Evolutionary conservation across 768 basidiomycete genomes (phyloP), one percentile per base, ranked within the genome.

Genomic region (Phanerochaete sordida): DNA sequence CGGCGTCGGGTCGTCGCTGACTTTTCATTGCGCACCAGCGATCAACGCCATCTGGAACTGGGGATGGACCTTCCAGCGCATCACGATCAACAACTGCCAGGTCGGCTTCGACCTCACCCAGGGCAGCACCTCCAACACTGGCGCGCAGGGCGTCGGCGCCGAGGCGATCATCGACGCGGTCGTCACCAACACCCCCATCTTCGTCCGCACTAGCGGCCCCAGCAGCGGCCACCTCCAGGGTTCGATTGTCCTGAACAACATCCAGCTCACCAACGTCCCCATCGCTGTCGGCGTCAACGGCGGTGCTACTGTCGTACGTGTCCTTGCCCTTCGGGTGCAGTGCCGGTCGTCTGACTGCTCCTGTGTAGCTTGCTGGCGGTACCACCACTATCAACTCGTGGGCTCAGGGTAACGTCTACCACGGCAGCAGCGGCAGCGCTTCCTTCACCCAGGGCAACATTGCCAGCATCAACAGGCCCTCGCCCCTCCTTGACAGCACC

Each of bases 351-450:
- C 19, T 55, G 15, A 21, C 15, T 55, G 13, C 15, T 28, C 16
- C n/a, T 51, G 9, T 27, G 4, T 30, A 65, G 64, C 80, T 90
- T 21, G 56, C 56, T 6, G 67, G 67, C 15, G 85, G 85, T 39
- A 82, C 82, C 0, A 82, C 66, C 8, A 82, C 81, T 0, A 85
- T 90, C 65, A 67, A 76, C 2, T 81, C 87, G 1, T 92, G 90
- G 91, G 88, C 78, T 1, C 89, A 91, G 72, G 91, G 91, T 31
- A 88, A 91, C 61, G 77, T 87, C 30, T 92, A 80, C 69, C 75
- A 74, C 2, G 88, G 89, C 24, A 74, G 79, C 1, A 77, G 74
- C 58, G 60, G 75, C 2, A 63, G 63, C 2, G 77, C 77, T 2
- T 72, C 47, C 3, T 91, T 82, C 70, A 77, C 75, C 1, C 82